phyloP scores from a whole-genome alignment of 257 asterid species.

The Coffea eugenioides region DNA sequence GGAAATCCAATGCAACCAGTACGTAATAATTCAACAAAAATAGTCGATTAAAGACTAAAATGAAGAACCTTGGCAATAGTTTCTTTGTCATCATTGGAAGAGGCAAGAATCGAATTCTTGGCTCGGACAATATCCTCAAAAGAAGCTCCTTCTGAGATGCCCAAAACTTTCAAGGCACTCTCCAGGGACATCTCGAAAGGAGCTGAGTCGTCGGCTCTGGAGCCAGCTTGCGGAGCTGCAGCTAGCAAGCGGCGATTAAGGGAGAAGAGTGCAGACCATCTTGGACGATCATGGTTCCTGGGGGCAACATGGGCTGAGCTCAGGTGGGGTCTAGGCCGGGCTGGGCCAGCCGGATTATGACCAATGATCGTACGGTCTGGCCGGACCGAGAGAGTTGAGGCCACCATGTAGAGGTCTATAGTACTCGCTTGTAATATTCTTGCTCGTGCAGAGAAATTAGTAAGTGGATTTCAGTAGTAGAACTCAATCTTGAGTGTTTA shows the following conservation, averaged over 20 bases:
- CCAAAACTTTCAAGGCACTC: conserved; percentile 82
- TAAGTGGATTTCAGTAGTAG: too few species aligned
- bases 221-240: conserved; percentile 64
- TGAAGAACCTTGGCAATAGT: conserved; percentile 63
- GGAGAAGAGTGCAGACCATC: conserved; percentile 32
- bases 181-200: conserved; percentile 95
- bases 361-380: conserved; percentile 57
- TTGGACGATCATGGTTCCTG: conserved; percentile 15
- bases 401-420: conserved; percentile 24
- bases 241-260: conserved; percentile 43
- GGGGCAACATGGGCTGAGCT: conserved; percentile 21
- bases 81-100: conserved; percentile 74
- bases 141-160: conserved; percentile 86
- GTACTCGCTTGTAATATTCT: too few species aligned
- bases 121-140: conserved; percentile 96
- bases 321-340: conserved; percentile 20
- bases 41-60: not conserved
- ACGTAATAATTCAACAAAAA: not conserved
- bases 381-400: conserved; percentile 74
- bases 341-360: conserved; percentile 36
- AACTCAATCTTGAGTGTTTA: too few species aligned
- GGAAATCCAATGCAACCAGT: not conserved
- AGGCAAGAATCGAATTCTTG: conserved; percentile 63
- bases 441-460: too few species aligned
- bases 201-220: conserved; percentile 94